Percentiles rank a stretch among this genome's conserved stretches.
These are phyloP conservation scores for Linum usitatissimum DNA, from an alignment of 345 rosid genomes.

Conservation along the genomic window DNA sequence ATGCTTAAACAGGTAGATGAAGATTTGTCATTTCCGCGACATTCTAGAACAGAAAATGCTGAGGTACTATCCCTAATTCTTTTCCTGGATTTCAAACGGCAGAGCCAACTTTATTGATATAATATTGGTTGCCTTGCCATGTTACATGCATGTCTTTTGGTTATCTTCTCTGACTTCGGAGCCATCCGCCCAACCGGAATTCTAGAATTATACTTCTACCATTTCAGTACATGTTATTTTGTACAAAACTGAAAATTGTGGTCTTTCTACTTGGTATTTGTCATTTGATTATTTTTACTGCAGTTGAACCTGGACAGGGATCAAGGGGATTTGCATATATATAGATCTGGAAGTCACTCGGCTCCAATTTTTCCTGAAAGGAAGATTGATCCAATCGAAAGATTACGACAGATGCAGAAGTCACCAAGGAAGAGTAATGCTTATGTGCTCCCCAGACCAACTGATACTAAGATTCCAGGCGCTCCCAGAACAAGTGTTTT, in stretches of 20 bases:
- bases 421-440: constrained; percentile 36
- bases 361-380: constrained; percentile 79
- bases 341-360: constrained; percentile 55
- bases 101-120: not conserved
- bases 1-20: constrained; percentile 53
- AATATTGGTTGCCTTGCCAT: not conserved
- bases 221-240: too few species aligned
- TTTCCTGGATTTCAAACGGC: not conserved
- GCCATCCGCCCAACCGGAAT: too few species aligned
- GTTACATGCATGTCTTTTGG: not conserved
- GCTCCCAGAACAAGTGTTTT: constrained; percentile 35
- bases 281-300: constrained; percentile 8
- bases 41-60: constrained; percentile 30
- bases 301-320: constrained; percentile 44
- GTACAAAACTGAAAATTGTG: too few species aligned
- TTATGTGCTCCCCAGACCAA: constrained; percentile 77
- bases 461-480: constrained; percentile 34
- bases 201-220: too few species aligned
- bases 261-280: not conserved
- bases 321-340: constrained; percentile 33
- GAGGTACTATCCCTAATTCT: constrained; percentile 33
- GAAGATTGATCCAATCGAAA: constrained; percentile 52
- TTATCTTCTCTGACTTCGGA: not conserved
- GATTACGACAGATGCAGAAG: constrained; percentile 40
- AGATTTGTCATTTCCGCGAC: constrained; percentile 37